Evolutionary conservation across 805 yeast genomes (phyloP).

Genomic region (Ogataea sp.): DNA sequence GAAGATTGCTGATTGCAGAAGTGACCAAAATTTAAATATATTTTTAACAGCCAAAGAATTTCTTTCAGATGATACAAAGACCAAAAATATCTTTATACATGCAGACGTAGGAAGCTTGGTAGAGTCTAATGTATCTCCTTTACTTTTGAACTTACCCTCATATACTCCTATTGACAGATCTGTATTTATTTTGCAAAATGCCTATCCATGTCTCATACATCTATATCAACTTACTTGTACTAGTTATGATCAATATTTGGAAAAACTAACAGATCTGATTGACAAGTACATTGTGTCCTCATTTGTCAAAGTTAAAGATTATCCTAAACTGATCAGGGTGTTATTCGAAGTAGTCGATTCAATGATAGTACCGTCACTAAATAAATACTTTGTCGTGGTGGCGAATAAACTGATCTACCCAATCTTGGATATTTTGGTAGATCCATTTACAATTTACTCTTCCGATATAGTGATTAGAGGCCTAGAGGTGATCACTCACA

Average conservation of each 20-base stretch:
- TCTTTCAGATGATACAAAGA: neutral
- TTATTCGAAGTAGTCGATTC: conserved; percentile 8
- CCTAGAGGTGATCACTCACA: conserved; percentile 2
- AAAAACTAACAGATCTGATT: conserved; percentile 13
- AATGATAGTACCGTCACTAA: conserved; percentile 9
- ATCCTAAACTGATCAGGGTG: conserved; percentile 11
- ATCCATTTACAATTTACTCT: conserved; percentile 18
- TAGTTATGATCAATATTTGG: conserved; percentile 5
- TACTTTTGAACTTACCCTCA: conserved; percentile 21
- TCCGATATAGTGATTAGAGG: conserved; percentile 4
- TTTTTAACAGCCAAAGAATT: neutral
- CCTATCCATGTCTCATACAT: conserved; percentile 14
- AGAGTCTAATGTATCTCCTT: conserved; percentile 17
- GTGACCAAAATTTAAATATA: neutral
- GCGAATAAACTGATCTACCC: conserved; percentile 13
- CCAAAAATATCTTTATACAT: conserved; percentile 12
- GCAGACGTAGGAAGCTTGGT: conserved; percentile 16
- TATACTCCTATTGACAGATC: conserved; percentile 19
- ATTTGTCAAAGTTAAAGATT: conserved; percentile 16
- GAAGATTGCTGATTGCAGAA: conserved; percentile 2
- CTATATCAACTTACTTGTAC: conserved; percentile 6
- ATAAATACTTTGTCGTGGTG: conserved; percentile 11
- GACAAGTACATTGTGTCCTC: conserved; percentile 21
- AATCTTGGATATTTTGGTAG: conserved; percentile 14
- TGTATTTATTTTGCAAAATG: conserved; percentile 10